Base-by-base conservation (phyloP, 257 asterid genomes). In the Solanum peruvianum region DNA sequence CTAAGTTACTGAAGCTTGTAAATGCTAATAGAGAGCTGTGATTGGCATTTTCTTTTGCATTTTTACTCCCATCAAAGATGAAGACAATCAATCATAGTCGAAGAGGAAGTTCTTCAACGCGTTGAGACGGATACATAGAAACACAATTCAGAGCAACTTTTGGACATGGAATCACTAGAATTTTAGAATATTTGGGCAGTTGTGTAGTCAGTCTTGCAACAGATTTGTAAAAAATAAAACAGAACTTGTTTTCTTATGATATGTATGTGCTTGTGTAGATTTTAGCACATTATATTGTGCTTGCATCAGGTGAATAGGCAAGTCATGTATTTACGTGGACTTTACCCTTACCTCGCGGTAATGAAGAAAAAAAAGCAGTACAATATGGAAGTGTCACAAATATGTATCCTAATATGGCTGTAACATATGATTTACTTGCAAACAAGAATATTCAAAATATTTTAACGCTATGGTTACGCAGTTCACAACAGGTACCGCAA, bases 1-100 rank as follows among this genome's bases (percentile, higher is more conserved):
- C 98, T 89, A 97, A 92, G 94, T 89, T 97, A 89, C 85, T 97
- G 93, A 97, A 94, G 92, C 93, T 92, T 87, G 94, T 97, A 87
- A 90, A 96, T 58, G 93, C 95, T 82, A 87, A 87, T 86, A 88
- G 95, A 89, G 89, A 91, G 66, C 64, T 88, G 31, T 92, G 90
- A 92, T 87, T 56, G 86, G 45, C 83, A 47, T 35, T n/a, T 44
- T 25, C 84, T 25, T 77, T 9, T 8, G 64, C 84, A 45, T 16
- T 45, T 78, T 45, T 45, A 60, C 84, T 20, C 31, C 66, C 29
- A 31, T 2, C 85, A 49, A 47, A 29, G 85, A 80, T 44, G 67
- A 27, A 27, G 18, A 80, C 18, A 6, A 6, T 8, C 64, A 80
- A 27, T 16, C 47, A n/a, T 20, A 47, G 60, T 27, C 14, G 0